phyloP scores from a whole-genome alignment of 1,139 yeast species.

The Suzukiozyma palmioleophila region DNA sequence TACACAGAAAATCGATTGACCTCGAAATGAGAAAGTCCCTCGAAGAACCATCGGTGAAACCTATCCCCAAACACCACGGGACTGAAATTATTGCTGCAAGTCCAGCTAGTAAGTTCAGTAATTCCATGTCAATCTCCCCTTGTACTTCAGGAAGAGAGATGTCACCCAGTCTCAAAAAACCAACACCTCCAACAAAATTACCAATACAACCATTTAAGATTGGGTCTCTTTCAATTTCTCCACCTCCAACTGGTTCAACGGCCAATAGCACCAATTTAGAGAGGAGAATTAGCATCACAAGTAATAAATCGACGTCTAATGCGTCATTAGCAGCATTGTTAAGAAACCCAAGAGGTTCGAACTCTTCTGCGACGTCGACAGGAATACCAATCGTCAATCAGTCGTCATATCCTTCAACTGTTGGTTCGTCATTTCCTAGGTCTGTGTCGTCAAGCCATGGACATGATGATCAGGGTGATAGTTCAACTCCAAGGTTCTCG shows the following conservation, averaged over 20 bases:
- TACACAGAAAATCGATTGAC: constrained; percentile 3
- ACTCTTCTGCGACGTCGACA: constrained; percentile 27
- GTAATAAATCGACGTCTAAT: constrained; percentile 49
- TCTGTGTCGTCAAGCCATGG: constrained; percentile 43
- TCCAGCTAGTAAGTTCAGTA: constrained; percentile 12
- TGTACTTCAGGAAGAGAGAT: constrained; percentile 17
- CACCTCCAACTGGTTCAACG: constrained; percentile 28
- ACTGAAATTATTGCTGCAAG: constrained; percentile 12
- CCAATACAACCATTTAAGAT: constrained; percentile 56
- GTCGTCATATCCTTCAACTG: constrained; percentile 8
- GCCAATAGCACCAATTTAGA: constrained; percentile 29
- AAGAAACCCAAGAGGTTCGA: constrained; percentile 43
- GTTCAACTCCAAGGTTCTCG: constrained; percentile 43
- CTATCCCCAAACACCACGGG: constrained; percentile 2
- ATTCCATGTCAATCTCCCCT: constrained; percentile 30
- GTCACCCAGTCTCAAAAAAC: constrained; percentile 9
- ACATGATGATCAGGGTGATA: constrained; percentile 19
- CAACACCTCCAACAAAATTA: constrained; percentile 21
- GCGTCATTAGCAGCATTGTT: constrained; percentile 53
- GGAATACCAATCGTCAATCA: constrained; percentile 22
- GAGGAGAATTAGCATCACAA: constrained; percentile 40
- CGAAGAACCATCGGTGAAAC: constrained; percentile 1
- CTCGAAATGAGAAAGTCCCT: constrained; percentile 4
- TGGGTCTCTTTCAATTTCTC: constrained; percentile 54
- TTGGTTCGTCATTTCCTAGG: constrained; percentile 26